These are phyloP conservation scores for Sechiopsis laciniata DNA, from an alignment of 306 rosid species.

Conservation along the genomic window DNA sequence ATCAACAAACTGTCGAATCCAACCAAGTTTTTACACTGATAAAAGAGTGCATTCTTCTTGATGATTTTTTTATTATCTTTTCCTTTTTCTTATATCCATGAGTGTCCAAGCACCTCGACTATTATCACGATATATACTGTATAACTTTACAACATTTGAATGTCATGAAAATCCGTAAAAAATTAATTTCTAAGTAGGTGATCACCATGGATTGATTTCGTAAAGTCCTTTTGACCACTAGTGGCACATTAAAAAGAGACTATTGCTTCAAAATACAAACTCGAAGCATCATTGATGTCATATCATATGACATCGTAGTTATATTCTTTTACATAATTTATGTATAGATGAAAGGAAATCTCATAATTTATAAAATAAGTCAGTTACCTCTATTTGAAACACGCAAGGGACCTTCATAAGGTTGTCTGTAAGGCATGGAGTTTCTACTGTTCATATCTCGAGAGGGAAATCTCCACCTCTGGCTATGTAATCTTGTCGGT, in stretches of 20 bases:
- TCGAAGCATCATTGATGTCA: neutral
- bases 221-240: no score
- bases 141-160: no score
- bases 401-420: conserved; percentile 71
- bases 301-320: neutral
- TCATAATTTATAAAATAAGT: neutral
- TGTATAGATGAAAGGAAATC: conserved; percentile 4
- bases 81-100: neutral
- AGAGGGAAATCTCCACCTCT: conserved; percentile 78
- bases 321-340: neutral
- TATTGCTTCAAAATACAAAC: no score
- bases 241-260: neutral
- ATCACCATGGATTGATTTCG: no score
- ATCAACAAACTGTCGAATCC: conserved; percentile 8
- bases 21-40: neutral
- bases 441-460: conserved; percentile 56
- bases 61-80: no score
- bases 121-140: no score
- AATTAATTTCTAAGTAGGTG: no score
- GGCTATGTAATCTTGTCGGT: conserved; percentile 53
- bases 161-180: no score
- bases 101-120: no score
- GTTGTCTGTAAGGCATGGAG: conserved; percentile 61
- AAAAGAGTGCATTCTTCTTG: neutral
- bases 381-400: conserved; percentile 60